phyloP scores from a whole-genome alignment of 176 grass and related monocot genomes.

The Canna indica region DNA sequence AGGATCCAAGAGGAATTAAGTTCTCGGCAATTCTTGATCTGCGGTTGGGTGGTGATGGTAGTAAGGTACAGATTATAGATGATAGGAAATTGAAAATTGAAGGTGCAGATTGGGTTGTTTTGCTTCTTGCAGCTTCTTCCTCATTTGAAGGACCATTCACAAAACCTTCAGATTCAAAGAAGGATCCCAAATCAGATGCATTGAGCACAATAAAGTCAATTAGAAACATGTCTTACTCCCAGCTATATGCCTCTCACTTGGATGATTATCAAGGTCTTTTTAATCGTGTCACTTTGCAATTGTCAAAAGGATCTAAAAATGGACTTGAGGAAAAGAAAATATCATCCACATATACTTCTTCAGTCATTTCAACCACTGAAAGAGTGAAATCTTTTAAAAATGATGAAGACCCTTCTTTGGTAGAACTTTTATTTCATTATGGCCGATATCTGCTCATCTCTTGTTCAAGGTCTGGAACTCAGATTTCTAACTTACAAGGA shows the following conservation, averaged over 20 bases:
- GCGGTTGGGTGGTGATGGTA: conserved; percentile 31
- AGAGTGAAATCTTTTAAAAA: conserved; percentile 64
- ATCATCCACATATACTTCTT: conserved; percentile 2
- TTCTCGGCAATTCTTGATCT: conserved; percentile 60
- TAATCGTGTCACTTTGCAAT: conserved; percentile 61
- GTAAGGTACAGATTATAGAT: conserved; percentile 34
- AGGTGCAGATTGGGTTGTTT: conserved; percentile 64
- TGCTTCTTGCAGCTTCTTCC: conserved; percentile 64
- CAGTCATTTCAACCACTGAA: conserved; percentile 50
- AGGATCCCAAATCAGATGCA: conserved; percentile 37
- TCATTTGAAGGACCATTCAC: conserved; percentile 67
- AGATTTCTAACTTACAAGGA: conserved; percentile 80
- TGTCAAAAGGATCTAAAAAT: conserved; percentile 39
- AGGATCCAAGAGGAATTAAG: conserved; percentile 47
- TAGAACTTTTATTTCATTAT: conserved; percentile 85
- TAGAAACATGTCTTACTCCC: conserved; percentile 56
- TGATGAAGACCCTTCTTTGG: conserved; percentile 75
- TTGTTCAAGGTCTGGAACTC: conserved; percentile 75
- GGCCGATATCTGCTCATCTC: conserved; percentile 90
- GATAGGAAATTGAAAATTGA: conserved; percentile 58
- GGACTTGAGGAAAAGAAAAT: conserved; percentile 16
- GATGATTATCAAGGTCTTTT: conserved; percentile 88
- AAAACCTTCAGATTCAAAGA: conserved; percentile 58
- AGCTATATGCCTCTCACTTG: conserved; percentile 56
- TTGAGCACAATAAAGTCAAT: conserved; percentile 33